Evolutionary conservation across 768 basidiomycete species (phyloP), one percentile per base, ranked within the genome.

Genomic region (Mycena belliarum): DNA sequence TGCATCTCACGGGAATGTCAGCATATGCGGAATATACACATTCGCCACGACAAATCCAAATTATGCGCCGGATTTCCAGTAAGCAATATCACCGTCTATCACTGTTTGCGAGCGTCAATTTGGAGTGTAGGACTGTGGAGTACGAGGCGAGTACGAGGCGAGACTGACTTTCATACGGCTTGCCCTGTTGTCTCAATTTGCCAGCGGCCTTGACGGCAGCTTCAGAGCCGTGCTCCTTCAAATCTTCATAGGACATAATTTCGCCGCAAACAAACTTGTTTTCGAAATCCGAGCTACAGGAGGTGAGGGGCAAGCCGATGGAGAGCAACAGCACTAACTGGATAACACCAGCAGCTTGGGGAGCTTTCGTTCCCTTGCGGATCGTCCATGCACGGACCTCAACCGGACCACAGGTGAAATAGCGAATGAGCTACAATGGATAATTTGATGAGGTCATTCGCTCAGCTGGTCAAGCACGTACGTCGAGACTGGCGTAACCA

Each of bases 381-480:
- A 99, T 93, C 1, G 95, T 98, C 97, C 97, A 99, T 9, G 96
- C 96, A 51, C 97, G 89, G 10, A 98, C 95, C 76, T 98, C 96
- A 64, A 91, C 89, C 3, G 95, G 95, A 12, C 97, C 97, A 68
- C 93, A 95, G 18, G 97, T 99, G 77, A 97, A 97, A 79, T 97
- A 97, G 16, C 92, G 89, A 67, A 95, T 96, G 49, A 97, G 82
- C 88, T 94, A n/a, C 35, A 57, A 26, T 7, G 48, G n/a, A 16
- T 12, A 6, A 32, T 49, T 29, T 46, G 45, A 33, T 44, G 49
- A 23, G 6, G 26, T 41, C 20, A 2, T 4, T 28, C 16, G n/a
- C 28, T 32, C 4, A 23, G 6, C 18, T 37, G 29, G 29, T 32
- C 6, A 59, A 42, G 32, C 2, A 43, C 33, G 33, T 56, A 95